Evolutionary conservation across 495 filamentous ascomycete species (phyloP).

Genomic region (Aspergillus steynii): DNA sequence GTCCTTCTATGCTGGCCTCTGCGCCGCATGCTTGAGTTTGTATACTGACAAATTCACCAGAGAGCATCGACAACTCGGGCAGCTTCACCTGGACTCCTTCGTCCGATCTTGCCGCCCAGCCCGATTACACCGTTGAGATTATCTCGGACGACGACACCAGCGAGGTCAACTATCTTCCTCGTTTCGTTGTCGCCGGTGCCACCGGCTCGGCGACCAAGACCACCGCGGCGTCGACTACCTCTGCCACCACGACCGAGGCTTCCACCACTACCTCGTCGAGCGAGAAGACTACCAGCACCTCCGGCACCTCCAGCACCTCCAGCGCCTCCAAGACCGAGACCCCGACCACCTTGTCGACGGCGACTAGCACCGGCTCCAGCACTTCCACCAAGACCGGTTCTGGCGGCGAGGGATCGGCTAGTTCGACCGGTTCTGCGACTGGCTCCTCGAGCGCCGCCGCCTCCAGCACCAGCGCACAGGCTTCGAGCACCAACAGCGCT

Average conservation of each 20-base stretch:
- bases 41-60: slow-evolving; percentile 34
- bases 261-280: slow-evolving; percentile 45
- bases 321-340: slow-evolving; percentile 30
- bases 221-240: slow-evolving; percentile 34
- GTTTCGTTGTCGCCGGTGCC: slow-evolving; percentile 54
- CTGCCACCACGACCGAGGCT: slow-evolving; percentile 51
- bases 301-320: slow-evolving; percentile 33
- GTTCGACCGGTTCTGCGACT: slow-evolving; percentile 10
- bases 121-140: slow-evolving; percentile 62
- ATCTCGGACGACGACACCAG: slow-evolving; percentile 43
- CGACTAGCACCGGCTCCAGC: slow-evolving; percentile 20
- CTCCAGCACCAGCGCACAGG: slow-evolving; percentile 13
- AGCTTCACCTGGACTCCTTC: slow-evolving; percentile 57
- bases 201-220: slow-evolving; percentile 36
- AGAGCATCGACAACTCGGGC: slow-evolving; percentile 56
- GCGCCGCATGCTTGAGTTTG: not conserved
- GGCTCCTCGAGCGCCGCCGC: slow-evolving; percentile 20
- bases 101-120: slow-evolving; percentile 38
- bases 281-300: slow-evolving; percentile 38
- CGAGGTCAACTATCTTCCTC: slow-evolving; percentile 59
- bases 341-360: slow-evolving; percentile 17
- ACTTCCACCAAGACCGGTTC: slow-evolving; percentile 15
- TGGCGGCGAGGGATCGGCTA: slow-evolving; percentile 9
- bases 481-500: slow-evolving; percentile 27
- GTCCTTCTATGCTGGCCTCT: not conserved